Percentiles rank a stretch among this genome's conserved stretches.
These are phyloP conservation scores for Kitagawia praeruptora DNA, from an alignment of 129 eudicot genomes.

Conservation along the genomic window DNA sequence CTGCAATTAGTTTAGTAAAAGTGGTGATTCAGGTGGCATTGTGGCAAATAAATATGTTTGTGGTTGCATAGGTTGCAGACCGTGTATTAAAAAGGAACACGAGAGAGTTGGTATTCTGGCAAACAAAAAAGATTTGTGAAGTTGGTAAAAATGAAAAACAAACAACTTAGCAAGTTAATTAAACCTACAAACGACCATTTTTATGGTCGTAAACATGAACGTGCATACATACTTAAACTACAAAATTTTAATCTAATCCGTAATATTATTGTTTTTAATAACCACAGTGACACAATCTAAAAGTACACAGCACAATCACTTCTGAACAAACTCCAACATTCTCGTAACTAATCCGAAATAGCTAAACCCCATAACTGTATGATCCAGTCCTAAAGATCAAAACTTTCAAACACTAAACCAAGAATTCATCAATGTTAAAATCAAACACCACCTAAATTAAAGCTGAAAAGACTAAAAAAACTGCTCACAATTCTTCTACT, in stretches of 20 bases:
- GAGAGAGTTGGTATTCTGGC: background rate
- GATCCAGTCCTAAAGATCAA: background rate
- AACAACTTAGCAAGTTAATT: background rate
- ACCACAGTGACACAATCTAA: background rate
- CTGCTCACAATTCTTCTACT: background rate
- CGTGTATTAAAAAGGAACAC: background rate
- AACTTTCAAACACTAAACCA: background rate
- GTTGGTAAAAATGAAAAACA: background rate
- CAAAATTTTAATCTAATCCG: background rate
- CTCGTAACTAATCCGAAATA: background rate
- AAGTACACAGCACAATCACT: background rate
- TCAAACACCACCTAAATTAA: background rate
- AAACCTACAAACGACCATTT: too few species aligned
- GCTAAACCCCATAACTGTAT: background rate
- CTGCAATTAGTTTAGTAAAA: background rate
- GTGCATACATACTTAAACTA: background rate
- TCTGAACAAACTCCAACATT: background rate
- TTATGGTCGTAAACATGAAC: background rate
- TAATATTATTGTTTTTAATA: background rate
- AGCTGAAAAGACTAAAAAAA: background rate
- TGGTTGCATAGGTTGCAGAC: background rate
- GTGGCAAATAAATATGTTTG: background rate
- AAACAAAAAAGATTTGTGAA: background rate
- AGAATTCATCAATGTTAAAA: background rate
- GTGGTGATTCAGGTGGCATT: background rate